These are phyloP conservation scores for Hypoxylon sp. DNA, from an alignment of 2,329 filamentous ascomycete species.

Conservation along the genomic window DNA sequence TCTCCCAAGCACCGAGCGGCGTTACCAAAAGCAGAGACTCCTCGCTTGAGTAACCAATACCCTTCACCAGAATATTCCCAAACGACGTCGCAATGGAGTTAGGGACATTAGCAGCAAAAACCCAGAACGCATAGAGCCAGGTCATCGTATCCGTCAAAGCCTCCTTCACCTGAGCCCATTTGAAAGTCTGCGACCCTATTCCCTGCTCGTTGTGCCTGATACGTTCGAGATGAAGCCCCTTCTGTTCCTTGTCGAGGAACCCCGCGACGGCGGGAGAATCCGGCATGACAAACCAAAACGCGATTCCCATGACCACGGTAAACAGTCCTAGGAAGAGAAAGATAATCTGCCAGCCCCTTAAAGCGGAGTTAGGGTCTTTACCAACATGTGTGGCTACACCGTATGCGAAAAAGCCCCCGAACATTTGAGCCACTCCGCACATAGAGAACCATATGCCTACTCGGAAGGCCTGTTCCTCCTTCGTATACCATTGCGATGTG, in stretches of 20 bases:
- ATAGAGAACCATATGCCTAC: constrained; percentile 50
- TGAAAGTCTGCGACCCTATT: constrained; percentile 55
- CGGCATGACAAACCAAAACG: constrained; percentile 57
- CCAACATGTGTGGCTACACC: constrained; percentile 52
- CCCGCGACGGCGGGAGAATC: constrained; percentile 54
- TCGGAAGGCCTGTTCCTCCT: constrained; percentile 48
- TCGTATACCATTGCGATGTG: constrained; percentile 52
- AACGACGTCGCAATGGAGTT: constrained; percentile 58
- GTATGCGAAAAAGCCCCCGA: constrained; percentile 57
- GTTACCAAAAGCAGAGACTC: constrained; percentile 57
- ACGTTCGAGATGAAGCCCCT: constrained; percentile 53
- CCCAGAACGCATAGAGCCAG: constrained; percentile 56
- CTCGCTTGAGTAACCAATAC: constrained; percentile 55
- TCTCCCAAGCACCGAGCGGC: constrained; percentile 57
- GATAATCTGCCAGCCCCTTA: constrained; percentile 57
- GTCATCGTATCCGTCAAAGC: constrained; percentile 55
- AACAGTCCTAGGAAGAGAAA: constrained; percentile 56
- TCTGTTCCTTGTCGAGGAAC: constrained; percentile 55
- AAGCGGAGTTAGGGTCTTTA: constrained; percentile 49
- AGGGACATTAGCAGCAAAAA: constrained; percentile 57
- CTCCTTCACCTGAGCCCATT: constrained; percentile 55
- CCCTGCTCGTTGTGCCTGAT: constrained; percentile 57
- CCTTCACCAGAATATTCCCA: constrained; percentile 57
- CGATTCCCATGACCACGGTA: constrained; percentile 51
- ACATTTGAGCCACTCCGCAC: constrained; percentile 55